Evolutionary conservation across 2,329 filamentous ascomycete species (phyloP), one percentile per base, ranked within the genome.

Genomic region (Epichloe hybrida): DNA sequence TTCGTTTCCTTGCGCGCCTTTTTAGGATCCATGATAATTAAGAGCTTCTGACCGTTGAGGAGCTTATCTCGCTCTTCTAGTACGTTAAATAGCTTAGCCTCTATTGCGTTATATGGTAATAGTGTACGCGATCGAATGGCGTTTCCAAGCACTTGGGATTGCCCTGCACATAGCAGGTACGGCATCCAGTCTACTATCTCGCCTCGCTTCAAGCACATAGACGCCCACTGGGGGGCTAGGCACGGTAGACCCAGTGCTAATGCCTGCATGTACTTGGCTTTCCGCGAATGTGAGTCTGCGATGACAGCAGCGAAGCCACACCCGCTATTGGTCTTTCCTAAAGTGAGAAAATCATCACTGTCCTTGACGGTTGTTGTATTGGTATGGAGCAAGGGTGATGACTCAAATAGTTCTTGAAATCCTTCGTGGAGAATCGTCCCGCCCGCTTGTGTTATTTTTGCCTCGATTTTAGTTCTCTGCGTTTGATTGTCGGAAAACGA

Each of bases 261-360:
- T 0, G 93, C 93, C 68, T 97, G 90, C 75, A 97, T 86, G 65
- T 93, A 96, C 64, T 97, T 98, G 47, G 83, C 79, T 55, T 88
- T 89, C 45, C 91, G 81, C 6, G 86, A 93, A 64, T 95, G 86
- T 4, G 80, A 79, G 61, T 97, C 88, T 0, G 90, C 84, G 53
- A 98, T 86, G 13, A 97, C 71, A 4, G 88, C 90, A 0, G 86
- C 81, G 61, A 98, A 97, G 0, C 87, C 84, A 1, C 82, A 71
- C 2, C 75, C 68, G 37, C 69, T 61, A 21, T 77, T 76, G 21
- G 71, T 64, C 11, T 71, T 56, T 2, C 70, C 79, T 0, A 94
- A 72, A 1, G 65, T 70, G 17, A 93, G 49, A 13, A 50, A 55
- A 23, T 56, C 62, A 42, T 61, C 50, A 55, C 64, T 53, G 50